Base-by-base conservation (phyloP, 1,284 basidiomycete genomes). In the Pseudomicrostroma phylloplanum region DNA sequence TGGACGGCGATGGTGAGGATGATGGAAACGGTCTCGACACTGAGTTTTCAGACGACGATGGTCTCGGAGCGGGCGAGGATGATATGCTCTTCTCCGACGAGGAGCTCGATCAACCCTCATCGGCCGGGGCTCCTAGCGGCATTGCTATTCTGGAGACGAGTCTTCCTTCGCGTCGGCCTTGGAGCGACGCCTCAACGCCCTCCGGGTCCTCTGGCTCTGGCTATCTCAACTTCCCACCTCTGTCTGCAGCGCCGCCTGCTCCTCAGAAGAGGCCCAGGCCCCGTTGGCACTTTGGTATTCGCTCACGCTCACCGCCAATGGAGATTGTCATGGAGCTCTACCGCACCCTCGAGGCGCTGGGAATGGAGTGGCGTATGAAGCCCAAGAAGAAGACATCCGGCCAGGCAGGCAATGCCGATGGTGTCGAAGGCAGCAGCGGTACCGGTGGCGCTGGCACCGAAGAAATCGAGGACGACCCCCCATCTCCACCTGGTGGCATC, bases 291-390 rank as follows among this genome's bases (percentile, higher is more conserved):
- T 98, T 97, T 77, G 94, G 96, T 6, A 98, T 98, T 53, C 86
- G 94, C 42, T 92, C 90, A 69, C 85, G 92, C 61, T 92, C 89
- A 63, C 92, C 92, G 53, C 94, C 94, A 21, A 96, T 97, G 91
- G 94, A 97, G 80, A 94, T 98, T 53, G 96, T 98, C 93, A 83
- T 96, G 25, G 94, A 97, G 83, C 96, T 98, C 62, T 98, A 98
- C 82, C 84, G 91, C 66, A 96, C 93, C 59, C 82, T 98, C 61
- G 89, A 90, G 80, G 83, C 87, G 61, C 83, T 98, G n/a, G 91
- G 90, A 19, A 96, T 98, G 91, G 92, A 98, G 80, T 98, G 94
- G 93, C 80, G 81, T 53, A 73, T 74, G 36, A 80, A 79, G 65
- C 81, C 82, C 2, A 57, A 68, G 19, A 54, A 54, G 51, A 13